Percentiles rank a stretch among this genome's conserved stretches.
phyloP scores from a whole-genome alignment of 257 asterid species.

The Catharanthus roseus region DNA sequence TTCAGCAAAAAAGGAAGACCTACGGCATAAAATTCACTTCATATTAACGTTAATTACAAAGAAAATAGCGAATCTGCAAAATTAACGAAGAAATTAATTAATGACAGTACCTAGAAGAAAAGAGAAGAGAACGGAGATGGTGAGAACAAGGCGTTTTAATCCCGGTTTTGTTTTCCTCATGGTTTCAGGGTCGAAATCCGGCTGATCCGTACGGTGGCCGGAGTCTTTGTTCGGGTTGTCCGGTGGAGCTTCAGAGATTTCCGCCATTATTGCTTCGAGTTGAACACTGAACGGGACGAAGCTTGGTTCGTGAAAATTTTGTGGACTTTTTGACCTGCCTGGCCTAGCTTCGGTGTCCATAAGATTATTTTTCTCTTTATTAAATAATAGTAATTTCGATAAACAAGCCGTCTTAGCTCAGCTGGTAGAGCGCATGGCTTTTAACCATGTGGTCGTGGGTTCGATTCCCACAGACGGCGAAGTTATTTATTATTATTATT shows the following conservation, averaged over 20 bases:
- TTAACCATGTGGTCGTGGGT: constrained; percentile 53
- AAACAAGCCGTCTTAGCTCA: constrained; percentile 34
- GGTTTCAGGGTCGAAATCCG: constrained; percentile 35
- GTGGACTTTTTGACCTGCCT: too few relatives aligned
- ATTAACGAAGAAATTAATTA: not conserved
- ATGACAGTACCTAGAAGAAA: constrained; percentile 57
- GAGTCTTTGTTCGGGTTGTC: constrained; percentile 6
- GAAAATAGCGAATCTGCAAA: constrained; percentile 1
- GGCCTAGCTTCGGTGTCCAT: too few relatives aligned
- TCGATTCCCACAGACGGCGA: constrained; percentile 53
- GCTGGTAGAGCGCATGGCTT: constrained; percentile 46
- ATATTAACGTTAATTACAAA: not conserved
- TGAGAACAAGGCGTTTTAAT: constrained; percentile 66
- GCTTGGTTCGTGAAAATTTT: not conserved
- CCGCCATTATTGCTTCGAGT: constrained; percentile 33
- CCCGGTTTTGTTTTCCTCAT: constrained; percentile 78
- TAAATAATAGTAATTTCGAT: too few relatives aligned
- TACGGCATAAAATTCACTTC: constrained; percentile 18
- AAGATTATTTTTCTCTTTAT: too few relatives aligned
- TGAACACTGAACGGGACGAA: not conserved
- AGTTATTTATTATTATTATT: too few relatives aligned
- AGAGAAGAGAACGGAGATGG: constrained; percentile 64
- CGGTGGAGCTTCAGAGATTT: constrained; percentile 45
- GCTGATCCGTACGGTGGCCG: constrained; percentile 9
- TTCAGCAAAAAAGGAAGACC: constrained; percentile 69